phyloP scores from a whole-genome alignment of 2,329 filamentous ascomycete genomes.

The Polytolypa hystricis region DNA sequence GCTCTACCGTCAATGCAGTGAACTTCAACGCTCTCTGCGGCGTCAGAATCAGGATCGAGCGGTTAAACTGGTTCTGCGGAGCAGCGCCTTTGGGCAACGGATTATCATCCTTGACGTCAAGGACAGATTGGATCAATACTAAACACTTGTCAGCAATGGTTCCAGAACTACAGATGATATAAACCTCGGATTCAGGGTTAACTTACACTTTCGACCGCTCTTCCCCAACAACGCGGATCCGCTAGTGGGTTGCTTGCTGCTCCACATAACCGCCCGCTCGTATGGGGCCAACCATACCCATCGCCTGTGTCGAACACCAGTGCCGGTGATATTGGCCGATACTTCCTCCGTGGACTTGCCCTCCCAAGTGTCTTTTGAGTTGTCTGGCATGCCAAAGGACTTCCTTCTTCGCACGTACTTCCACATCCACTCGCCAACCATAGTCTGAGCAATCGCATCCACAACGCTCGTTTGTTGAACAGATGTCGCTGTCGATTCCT shows the following conservation, averaged over 20 bases:
- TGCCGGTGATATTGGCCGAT: constrained; percentile 54
- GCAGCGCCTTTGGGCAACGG: constrained; percentile 60
- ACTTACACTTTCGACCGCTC: constrained; percentile 84
- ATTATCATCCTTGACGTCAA: constrained; percentile 94
- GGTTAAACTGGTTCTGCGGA: constrained; percentile 57
- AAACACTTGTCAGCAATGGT: constrained; percentile 21
- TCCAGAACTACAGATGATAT: constrained; percentile 1
- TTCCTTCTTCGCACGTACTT: constrained; percentile 51
- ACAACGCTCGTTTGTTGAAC: constrained; percentile 70
- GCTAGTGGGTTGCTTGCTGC: constrained; percentile 87
- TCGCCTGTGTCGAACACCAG: constrained; percentile 70
- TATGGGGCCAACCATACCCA: constrained; percentile 99
- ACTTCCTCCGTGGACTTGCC: constrained; percentile 55
- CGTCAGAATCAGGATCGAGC: constrained; percentile 89
- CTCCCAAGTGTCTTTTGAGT: constrained; percentile 32
- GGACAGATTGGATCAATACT: constrained; percentile 92
- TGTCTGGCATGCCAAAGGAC: constrained; percentile 65
- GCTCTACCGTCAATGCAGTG: constrained; percentile 68
- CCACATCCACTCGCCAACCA: constrained; percentile 71
- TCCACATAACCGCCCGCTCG: constrained; percentile 93
- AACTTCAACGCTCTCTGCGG: constrained; percentile 92
- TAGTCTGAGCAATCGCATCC: constrained; percentile 92
- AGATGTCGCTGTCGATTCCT: constrained; percentile 44
- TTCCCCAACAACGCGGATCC: constrained; percentile 86
- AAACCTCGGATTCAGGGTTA: neutral